Base-by-base conservation (phyloP, 495 filamentous ascomycete genomes). In the Glutinoglossum americanum region DNA sequence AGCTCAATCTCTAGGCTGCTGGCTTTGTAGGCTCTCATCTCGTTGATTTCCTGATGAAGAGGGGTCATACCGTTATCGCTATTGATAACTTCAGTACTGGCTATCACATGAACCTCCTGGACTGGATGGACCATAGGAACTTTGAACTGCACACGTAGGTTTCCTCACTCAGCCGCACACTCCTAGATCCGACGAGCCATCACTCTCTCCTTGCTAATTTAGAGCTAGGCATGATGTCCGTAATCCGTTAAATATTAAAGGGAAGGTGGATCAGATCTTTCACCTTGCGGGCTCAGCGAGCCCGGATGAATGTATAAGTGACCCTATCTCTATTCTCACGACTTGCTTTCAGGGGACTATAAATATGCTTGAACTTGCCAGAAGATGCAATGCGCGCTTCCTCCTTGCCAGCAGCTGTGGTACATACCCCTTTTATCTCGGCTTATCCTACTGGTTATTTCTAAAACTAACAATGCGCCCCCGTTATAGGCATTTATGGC, bases 351-450 rank as follows among this genome's bases (percentile, higher is more conserved):
- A 66, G 21, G 65, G 65, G 17, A 67, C 65, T 55, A 49, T 35
- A 53, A 67, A 67, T 13, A 66, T 67, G 64, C 65, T 67, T 33
- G 65, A 64, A 45, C 62, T 67, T 41, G 64, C 65, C 39, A 67
- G 66, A 60, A 60, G 61, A 5, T 49, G 63, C 32, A 67, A 67
- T 48, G 65, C 65, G 15, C 62, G 65, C 44, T 64, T 67, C 37
- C 63, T 67, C 45, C 61, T 67, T 28, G 61, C 65, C 32, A 65
- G 62, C 53, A 67, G 64, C 48, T 64, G 49, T 53, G 54, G 54
- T 56, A 39, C 27, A 30, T 33, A 19, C 23, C 28, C 49, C 13
- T 10, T 5, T 28, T 26, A 1, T 45, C 10, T 39, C 30, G 19
- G 8, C 1, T 35, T 3, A 23, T 19, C 27, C 17, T 21, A 45